Percentiles rank a stretch among this genome's conserved stretches.
phyloP scores from a whole-genome alignment of 768 basidiomycete species.

The Ramaria rubella region DNA sequence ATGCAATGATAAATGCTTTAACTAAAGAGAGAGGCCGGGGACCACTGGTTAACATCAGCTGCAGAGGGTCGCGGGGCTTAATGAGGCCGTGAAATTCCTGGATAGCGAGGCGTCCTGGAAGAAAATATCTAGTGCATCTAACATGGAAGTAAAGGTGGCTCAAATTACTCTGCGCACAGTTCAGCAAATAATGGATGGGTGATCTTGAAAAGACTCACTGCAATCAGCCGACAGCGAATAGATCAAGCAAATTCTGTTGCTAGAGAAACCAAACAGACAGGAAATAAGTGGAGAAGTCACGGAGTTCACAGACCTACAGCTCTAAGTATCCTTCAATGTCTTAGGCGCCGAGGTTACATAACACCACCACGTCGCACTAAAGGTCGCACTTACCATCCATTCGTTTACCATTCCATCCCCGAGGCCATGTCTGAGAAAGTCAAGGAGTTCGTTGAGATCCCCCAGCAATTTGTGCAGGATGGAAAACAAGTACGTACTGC shows the following conservation, averaged over 20 bases:
- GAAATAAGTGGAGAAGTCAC: no score
- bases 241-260: no score
- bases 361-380: constrained; percentile 6
- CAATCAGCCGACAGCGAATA: no score
- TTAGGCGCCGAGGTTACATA: background rate
- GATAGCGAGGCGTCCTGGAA: background rate
- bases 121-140: background rate
- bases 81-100: background rate
- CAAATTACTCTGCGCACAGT: no score
- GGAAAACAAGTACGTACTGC: constrained; percentile 72
- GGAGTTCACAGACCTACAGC: no score
- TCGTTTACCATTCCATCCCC: background rate
- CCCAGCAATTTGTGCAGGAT: constrained; percentile 87
- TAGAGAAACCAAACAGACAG: no score
- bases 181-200: no score
- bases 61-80: background rate
- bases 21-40: background rate
- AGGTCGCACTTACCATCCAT: background rate
- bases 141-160: background rate
- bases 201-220: no score
- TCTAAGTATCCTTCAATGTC: no score
- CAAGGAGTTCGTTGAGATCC: constrained; percentile 84
- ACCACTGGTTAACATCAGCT: background rate
- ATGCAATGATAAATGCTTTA: background rate
- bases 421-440: constrained; percentile 81